Evolutionary conservation across 2,329 filamentous ascomycete species (phyloP), one percentile per base, ranked within the genome.

Genomic region (Endocalyx cinctus): DNA sequence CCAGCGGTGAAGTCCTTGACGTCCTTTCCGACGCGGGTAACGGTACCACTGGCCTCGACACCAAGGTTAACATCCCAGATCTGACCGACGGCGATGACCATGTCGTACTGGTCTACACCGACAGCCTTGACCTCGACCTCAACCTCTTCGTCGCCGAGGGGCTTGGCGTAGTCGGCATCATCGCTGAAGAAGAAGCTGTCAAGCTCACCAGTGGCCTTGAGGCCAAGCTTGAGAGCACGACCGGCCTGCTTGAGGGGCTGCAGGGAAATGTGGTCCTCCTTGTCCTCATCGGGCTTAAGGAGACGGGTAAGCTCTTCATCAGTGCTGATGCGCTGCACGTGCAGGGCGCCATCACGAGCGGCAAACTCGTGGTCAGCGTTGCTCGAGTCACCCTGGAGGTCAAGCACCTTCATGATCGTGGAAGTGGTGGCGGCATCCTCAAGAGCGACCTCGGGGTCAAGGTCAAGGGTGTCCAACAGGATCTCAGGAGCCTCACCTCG

Each of bases 401-500:
- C 37, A 17, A 51, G 43, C 5, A 45, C 32, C 30, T 50, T 41
- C 17, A 63, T 37, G 20, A 66, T 54, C 20, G n/a, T 23, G 20
- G 20, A 8, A 8, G n/a, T 8, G 20, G n/a, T 23, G 20, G 8
- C 20, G 20, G n/a, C 20, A 8, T 23, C 37, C 10, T 54, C 44
- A 11, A 61, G 50, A 12, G 46, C 31, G 6, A 59, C 58, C 7
- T 48, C 41, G 4, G 59, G 59, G 20, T 71, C 64, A 2, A 72
- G 50, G 30, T 72, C 68, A 0, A 73, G 51, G 1, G 63, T 69
- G 1, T 64, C 63, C 12, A 67, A 64, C 10, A 56, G 57, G 29
- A 68, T 61, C 16, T 59, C 57, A 2, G 63, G 62, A 43, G 37
- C 48, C 39, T 72, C 69, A 2, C 68, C 69, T 1, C 68, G 65